These are phyloP conservation scores for Aphanomyces euteiches DNA, from an alignment of 352 stramenopile genomes.

Conservation along the genomic window DNA sequence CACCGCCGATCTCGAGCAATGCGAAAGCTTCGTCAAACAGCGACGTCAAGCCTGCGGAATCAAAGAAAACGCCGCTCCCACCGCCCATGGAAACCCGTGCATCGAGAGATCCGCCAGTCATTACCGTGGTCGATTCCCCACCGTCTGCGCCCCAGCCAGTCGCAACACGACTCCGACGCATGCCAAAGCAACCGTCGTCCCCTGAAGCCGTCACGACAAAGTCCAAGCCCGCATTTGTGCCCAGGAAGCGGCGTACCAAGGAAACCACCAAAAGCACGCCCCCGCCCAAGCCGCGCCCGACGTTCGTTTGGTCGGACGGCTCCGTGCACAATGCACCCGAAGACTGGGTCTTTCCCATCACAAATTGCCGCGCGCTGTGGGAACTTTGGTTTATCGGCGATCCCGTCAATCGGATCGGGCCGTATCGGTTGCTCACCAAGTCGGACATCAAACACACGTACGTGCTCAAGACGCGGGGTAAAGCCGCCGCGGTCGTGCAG, in stretches of 20 bases:
- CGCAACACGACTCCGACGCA: neutral
- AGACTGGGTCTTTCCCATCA: slow-evolving; percentile 22
- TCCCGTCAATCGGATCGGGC: neutral
- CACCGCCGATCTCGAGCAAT: neutral
- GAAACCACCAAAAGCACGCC: neutral
- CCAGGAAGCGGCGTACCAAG: slow-evolving; percentile 8
- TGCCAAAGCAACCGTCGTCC: neutral
- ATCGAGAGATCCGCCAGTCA: neutral
- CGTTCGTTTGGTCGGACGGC: slow-evolving; percentile 5
- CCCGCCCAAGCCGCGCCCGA: neutral
- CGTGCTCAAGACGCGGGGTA: slow-evolving; percentile 13
- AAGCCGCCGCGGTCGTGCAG: slow-evolving; percentile 13
- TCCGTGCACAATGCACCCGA: neutral
- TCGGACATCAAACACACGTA: slow-evolving; percentile 15
- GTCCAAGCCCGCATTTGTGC: slow-evolving; percentile 4
- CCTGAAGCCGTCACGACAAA: neutral
- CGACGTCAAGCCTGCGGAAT: neutral
- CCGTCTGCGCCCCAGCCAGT: no score
- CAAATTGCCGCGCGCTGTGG: slow-evolving; percentile 8
- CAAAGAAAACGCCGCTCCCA: neutral
- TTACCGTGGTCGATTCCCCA: neutral
- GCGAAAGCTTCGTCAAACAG: no score
- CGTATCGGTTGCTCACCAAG: slow-evolving; percentile 11
- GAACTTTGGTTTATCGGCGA: slow-evolving; percentile 14
- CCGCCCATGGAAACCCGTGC: neutral